A percentile compares a stretch with the other conserved stretches of the same genome.
Conservation (phyloP, 345 rosid species). For the Gossypium raimondii region DNA sequence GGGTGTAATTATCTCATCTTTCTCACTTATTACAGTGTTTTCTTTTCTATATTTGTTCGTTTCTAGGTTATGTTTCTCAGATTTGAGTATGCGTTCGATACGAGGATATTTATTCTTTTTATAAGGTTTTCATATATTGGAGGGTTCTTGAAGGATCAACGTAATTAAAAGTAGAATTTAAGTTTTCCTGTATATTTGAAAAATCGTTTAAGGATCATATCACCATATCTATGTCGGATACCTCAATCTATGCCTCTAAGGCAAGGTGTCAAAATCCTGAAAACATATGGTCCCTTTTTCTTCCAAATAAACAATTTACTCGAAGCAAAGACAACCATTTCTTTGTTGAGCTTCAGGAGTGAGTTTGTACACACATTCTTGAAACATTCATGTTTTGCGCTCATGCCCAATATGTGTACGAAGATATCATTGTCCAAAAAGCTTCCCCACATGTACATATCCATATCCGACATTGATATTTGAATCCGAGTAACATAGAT, state of each 20-base stretch:
- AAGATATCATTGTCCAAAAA: not conserved
- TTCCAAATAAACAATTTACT: not conserved
- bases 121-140: not conserved
- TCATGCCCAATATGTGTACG: not conserved
- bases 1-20: conserved; percentile 67
- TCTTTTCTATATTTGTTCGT: not conserved
- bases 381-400: not conserved
- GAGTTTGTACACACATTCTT: not conserved
- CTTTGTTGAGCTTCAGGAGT: not conserved
- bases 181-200: not conserved
- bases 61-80: not conserved
- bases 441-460: not conserved
- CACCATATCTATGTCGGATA: not conserved
- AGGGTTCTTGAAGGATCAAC: not conserved
- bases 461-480: not conserved
- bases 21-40: not conserved
- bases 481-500: not conserved
- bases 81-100: not conserved
- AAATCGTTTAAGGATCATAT: not conserved
- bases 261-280: not conserved
- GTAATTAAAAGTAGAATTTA: not conserved
- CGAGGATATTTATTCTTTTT: not conserved
- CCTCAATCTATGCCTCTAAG: not conserved
- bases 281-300: not conserved
- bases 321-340: not conserved